Conservation (phyloP, 805 yeast genomes). For the Ogataea parapolymorpha region DNA sequence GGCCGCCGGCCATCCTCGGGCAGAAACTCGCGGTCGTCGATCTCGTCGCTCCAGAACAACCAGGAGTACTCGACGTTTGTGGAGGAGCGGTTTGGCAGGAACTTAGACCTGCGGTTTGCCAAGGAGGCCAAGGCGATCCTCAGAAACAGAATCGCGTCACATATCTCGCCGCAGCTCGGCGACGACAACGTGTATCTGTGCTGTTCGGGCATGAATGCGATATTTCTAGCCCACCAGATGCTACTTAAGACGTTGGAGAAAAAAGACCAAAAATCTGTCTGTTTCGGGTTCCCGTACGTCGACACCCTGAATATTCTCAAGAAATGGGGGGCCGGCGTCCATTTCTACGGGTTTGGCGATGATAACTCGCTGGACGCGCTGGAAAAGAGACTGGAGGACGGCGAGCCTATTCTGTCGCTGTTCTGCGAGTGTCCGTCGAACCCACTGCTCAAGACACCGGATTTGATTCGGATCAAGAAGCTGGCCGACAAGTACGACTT, state of each 20-base stretch:
- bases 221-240: constrained; percentile 72
- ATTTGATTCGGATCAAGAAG: constrained; percentile 58
- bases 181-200: constrained; percentile 73
- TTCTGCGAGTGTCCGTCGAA: constrained; percentile 95
- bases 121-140: constrained; percentile 73
- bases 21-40: constrained; percentile 29
- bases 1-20: constrained; percentile 20
- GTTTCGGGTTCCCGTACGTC: constrained; percentile 95
- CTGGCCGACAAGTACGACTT: constrained; percentile 71
- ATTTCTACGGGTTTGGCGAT: constrained; percentile 83
- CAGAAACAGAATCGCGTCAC: constrained; percentile 69
- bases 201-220: constrained; percentile 92
- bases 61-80: constrained; percentile 64
- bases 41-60: constrained; percentile 20
- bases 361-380: constrained; percentile 62
- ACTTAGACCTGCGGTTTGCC: constrained; percentile 73
- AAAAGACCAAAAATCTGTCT: constrained; percentile 61
- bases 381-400: constrained; percentile 56
- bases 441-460: constrained; percentile 85
- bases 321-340: constrained; percentile 91
- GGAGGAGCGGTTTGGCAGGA: constrained; percentile 90
- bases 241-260: constrained; percentile 14
- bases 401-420: constrained; percentile 68
- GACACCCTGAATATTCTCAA: constrained; percentile 83
- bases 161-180: constrained; percentile 37